Base-by-base conservation (phyloP, 2,329 filamentous ascomycete genomes). In the Dactylonectria estremocensis region DNA sequence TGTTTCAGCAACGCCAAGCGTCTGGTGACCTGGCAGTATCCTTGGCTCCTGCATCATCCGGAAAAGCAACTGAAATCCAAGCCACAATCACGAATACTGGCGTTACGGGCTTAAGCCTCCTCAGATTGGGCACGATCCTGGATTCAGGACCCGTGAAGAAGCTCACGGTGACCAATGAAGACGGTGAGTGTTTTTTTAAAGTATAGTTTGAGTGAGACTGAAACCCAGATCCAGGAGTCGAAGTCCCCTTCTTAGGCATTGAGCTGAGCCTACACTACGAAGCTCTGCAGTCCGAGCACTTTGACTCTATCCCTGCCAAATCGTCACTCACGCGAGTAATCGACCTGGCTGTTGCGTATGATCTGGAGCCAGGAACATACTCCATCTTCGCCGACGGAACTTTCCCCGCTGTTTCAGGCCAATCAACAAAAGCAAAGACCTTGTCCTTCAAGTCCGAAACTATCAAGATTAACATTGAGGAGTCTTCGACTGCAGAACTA, bases 61-160 rank as follows among this genome's bases (percentile, higher is more conserved):
- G 69, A 16, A 58, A 62, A 3, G 2, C 52, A 7, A 50, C 64
- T 1, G 22, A 66, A 4, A 50, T 72, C 24, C 45, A 72, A 9
- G 67, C 66, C 1, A 64, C 61, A 0, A 63, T 72, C 1, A 69
- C 43, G 3, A 72, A 72, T 5, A 48, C 31, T 8, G 69, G 69
- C 0, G 22, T 22, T 8, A 10, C 13, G 1, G 64, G 61, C n/a
- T 22, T 72, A 52, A 64, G 43, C 16, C 22, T 70, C 0, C 58
- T 72, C 11, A 70, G 56, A 9, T 16, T 72, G 4, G 69, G 69
- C 1, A 73, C 71, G 1, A 49, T 73, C 9, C 56, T 73, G 1
- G 71, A 73, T 11, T 53, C 65, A 3, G 54, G 57, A 5, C 71
- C 71, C 0, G 71, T 73, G 1, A 62, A 64, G 13, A 73, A 73